Base-by-base conservation (phyloP, 2,329 filamentous ascomycete genomes). In the Talaromyces sp. region DNA sequence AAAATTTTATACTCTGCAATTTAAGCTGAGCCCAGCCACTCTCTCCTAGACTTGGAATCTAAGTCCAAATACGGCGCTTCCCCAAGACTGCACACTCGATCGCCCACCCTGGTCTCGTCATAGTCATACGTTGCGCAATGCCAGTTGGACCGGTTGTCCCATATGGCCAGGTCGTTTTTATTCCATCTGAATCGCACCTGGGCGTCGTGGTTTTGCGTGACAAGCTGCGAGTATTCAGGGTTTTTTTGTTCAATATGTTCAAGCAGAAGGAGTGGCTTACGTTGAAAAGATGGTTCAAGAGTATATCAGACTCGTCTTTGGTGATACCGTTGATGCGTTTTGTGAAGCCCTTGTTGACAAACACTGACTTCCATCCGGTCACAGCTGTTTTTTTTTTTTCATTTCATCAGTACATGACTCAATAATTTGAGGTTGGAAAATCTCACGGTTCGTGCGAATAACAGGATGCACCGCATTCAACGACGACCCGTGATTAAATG, bases 311-410 rank as follows among this genome's bases (percentile, higher is more conserved):
- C 68, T 84, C 81, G 34, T 76, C 73, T 10, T 72, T 68, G 1
- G 72, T 77, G 28, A 83, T 60, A 34, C 75, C 80, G 55, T 83
- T 81, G 69, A 83, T 79, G 18, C 66, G 54, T 58, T 72, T 69
- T 0, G 75, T 71, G 58, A 76, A 76, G 34, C 74, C 71, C 0
- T 79, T 80, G 16, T 82, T 72, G 4, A 73, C 77, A 61, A 77
- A 85, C 12, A 86, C 74, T 61, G 78, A 82, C 73, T 86, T 87
- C 85, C 85, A 87, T 0, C 85, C 85, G 0, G 85, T 87, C 0
- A 87, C 85, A 0, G 86, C 56, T 59, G n/a, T 30, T 44, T 4
- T 4, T 30, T 44, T 4, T 4, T 7, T 1, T 8, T 16, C 7
- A n/a, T 4, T 16, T 42, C n/a, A 18, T 42, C 40, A 42, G 14